Conservation (phyloP, 116 monocot species). For the Cymodocea nodosa region DNA sequence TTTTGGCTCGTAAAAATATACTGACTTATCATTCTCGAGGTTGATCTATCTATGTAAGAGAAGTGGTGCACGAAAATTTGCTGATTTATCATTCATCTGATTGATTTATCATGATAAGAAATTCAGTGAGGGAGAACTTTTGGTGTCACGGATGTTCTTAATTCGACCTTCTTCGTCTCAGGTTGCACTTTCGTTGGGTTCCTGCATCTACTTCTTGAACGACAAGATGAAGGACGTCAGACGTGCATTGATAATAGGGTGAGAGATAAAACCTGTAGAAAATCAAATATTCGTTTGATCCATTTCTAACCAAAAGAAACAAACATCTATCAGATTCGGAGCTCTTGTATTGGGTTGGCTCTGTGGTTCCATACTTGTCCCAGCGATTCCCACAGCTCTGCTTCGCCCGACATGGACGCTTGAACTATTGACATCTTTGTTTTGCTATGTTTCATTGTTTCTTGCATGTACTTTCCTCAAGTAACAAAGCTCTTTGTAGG, state of each 20-base stretch:
- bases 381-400: slow-evolving; percentile 54
- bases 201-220: slow-evolving; percentile 89
- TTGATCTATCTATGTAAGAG: neutral
- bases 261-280: neutral
- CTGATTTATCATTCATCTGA: too few relatives aligned
- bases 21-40: neutral
- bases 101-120: too few relatives aligned
- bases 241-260: slow-evolving; percentile 68
- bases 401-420: slow-evolving; percentile 81
- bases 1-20: too few relatives aligned
- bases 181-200: slow-evolving; percentile 78
- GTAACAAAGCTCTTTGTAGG: slow-evolving; percentile 13
- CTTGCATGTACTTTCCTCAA: slow-evolving; percentile 82
- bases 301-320: neutral
- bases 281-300: neutral
- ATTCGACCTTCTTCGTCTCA: slow-evolving; percentile 10
- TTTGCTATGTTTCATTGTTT: slow-evolving; percentile 78
- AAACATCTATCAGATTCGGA: slow-evolving; percentile 36
- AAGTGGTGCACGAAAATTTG: too few relatives aligned
- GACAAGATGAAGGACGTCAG: slow-evolving; percentile 81
- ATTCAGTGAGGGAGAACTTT: too few relatives aligned
- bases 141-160: neutral
- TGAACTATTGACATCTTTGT: slow-evolving; percentile 79
- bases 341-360: slow-evolving; percentile 76
- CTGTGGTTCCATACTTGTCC: slow-evolving; percentile 55